Base-by-base conservation (phyloP, 1,284 basidiomycete genomes). In the Austroboletus olivaceoglutinosus region DNA sequence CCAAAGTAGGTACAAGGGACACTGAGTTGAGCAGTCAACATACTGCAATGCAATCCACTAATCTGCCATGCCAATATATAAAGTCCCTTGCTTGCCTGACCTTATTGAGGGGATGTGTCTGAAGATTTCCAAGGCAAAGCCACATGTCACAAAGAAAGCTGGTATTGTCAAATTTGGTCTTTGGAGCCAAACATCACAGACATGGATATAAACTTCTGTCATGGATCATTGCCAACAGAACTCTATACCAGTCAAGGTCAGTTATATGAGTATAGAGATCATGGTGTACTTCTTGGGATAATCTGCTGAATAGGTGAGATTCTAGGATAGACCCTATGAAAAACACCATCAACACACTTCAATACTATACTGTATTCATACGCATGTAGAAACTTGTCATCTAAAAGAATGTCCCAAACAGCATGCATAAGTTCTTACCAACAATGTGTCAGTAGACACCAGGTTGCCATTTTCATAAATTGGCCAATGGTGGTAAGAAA, bases 291-390 rank as follows among this genome's bases (percentile, higher is more conserved):
- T 64, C 37, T 66, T 54, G 0, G 61, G 62, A 40, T 66, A 64
- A 45, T 61, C 67, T 59, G 64, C 64, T 0, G 60, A 67, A 41
- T 72, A 69, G 0, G 62, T 71, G 25, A 72, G 1, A 71, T 57
- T 1, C 61, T 45, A 5, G 65, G 67, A 34, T 59, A 71, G 0
- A 71, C 5, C 2, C 57, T 51, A 0, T 59, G 55, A 6, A 43
- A 22, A 1, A 69, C 44, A 1, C 65, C 61, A 54, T 70, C 60
- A 5, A 19, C 18, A 21, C 63, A 70, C 29, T 51, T 45, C 5
- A 70, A 53, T 0, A 70, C 59, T 7, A 70, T 63, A 0, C 70
- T 66, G 46, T 69, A 54, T 23, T 50, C 27, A 39, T 65, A 72
- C 0, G 60, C 65, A 6, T 68, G 33, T 9, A 64, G 12, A 45